Base-by-base conservation (phyloP, 495 filamentous ascomycete genomes). In the Cudoniella acicularis region DNA sequence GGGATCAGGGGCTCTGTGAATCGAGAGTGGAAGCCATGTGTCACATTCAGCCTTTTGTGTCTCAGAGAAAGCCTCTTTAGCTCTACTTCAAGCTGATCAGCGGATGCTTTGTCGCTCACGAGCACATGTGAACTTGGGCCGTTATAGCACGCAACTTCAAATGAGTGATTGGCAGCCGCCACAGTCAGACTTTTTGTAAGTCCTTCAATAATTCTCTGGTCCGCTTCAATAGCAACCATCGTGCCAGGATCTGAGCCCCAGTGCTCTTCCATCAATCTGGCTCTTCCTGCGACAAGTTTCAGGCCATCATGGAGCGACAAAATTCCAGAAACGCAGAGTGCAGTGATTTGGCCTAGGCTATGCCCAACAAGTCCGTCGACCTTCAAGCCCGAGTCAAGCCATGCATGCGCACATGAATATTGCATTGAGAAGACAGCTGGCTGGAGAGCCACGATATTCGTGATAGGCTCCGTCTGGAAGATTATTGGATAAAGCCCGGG, bases 321-420 rank as follows among this genome's bases (percentile, higher is more conserved):
- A 0, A 58, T 53, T 0, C 71, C 75, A 16, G 75, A 72, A 1
- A 81, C 50, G 50, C 64, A 70, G 3, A 81, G 47, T 1, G 73
- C 77, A 0, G 74, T 77, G 13, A 79, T 56, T 50, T 81, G 72
- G 1, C 76, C 78, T 56, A 81, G 77, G 63, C 75, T 79, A 56
- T 84, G 81, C 2, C 81, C 81, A 10, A 82, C 64, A 6, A 83
- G 65, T 1, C 75, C 69, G 10, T 53, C 57, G 0, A 74, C 56
- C 27, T 62, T 26, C 0, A 75, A 6, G 0, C 79, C 79, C 52
- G 65, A 73, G 23, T 78, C 73, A 0, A 82, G 77, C 79, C 79
- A 84, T 6, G 62, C 43, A 24, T 60, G 70, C 1, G 79, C 77
- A 45, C 59, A 73, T 1, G 78, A 63, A 52, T 83, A 82, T 56